Percentiles rank a stretch among this genome's conserved stretches.
phyloP scores from a whole-genome alignment of 2,329 filamentous ascomycete species.

The Colletotrichum destructivum region DNA sequence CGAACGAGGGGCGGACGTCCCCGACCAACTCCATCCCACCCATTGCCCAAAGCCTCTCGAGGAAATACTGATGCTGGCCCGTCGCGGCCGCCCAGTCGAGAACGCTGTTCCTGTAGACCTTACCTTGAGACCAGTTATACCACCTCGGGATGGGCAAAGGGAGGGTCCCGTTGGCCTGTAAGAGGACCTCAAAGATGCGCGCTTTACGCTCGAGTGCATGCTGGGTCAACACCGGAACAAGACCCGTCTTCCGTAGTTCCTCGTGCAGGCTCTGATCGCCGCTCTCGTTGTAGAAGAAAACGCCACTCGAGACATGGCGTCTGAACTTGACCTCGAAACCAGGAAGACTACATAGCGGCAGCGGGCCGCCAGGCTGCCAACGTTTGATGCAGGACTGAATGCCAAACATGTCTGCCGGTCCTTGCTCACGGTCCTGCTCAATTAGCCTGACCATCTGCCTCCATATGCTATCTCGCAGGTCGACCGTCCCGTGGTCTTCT shows the following conservation, averaged over 20 bases:
- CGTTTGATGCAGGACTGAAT: not conserved
- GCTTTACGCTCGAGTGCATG: not conserved
- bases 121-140: no score
- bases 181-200: not conserved
- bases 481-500: not conserved
- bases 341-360: conserved; percentile 1
- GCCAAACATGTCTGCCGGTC: not conserved
- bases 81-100: conserved; percentile 7
- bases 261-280: not conserved
- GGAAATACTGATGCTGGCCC: not conserved
- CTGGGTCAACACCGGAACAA: not conserved
- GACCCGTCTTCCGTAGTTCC: not conserved
- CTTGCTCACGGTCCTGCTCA: not conserved
- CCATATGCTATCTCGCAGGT: not conserved
- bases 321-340: not conserved
- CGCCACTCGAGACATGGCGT: not conserved
- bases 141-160: not conserved
- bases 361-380: conserved; percentile 2
- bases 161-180: not conserved
- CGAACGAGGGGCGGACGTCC: not conserved
- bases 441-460: conserved; percentile 1
- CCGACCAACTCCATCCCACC: not conserved
- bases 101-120: not conserved
- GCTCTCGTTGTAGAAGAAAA: not conserved
- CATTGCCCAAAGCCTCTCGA: not conserved